Evolutionary conservation across 2,329 filamentous ascomycete species (phyloP), one percentile per base, ranked within the genome.

Genomic region (Coleophoma cylindrospora): DNA sequence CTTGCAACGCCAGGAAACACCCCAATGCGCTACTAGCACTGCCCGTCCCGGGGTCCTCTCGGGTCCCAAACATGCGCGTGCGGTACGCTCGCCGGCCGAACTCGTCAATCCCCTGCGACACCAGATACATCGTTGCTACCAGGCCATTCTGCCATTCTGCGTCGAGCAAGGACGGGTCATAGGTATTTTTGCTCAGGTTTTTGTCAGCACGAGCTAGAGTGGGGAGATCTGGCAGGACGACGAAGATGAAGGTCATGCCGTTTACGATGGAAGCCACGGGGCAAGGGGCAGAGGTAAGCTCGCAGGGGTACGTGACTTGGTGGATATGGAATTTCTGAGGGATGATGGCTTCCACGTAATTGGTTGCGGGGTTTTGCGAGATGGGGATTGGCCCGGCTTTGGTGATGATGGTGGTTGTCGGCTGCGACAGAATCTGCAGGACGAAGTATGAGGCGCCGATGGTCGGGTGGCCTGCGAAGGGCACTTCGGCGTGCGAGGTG

Each of bases 191-290:
- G 61, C 32, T 59, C 57, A 34, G 64, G 59, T 3, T 57, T 57
- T 32, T 66, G 57, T 3, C 72, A 3, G 50, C 57, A 27, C 51
- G 48, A 0, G 21, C 51, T 1, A 61, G 72, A 8, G 77, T 74
- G 32, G 81, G 80, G 10, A 89, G 66, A 48, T 74, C 75, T 0
- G 79, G 72, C 19, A 94, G 71, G 56, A 79, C 70, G 13, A 87
- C 71, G 33, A 89, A 75, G n/a, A 81, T 67, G 65, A 90, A 91
- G 1, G 80, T 80, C 83, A 91, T 86, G 44, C 87, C 88, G 41
- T 80, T 81, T 34, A 90, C 86, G 43, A 91, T 80, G 55, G 79
- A 83, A 50, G 83, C 74, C 15, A 80, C 61, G 1, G 57, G 53
- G 33, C 13, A 77, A 75, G 9, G 75, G 72, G 13, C 46, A 27